Base-by-base conservation (phyloP, 2,329 filamentous ascomycete species). In the Colletotrichum acutatum region DNA sequence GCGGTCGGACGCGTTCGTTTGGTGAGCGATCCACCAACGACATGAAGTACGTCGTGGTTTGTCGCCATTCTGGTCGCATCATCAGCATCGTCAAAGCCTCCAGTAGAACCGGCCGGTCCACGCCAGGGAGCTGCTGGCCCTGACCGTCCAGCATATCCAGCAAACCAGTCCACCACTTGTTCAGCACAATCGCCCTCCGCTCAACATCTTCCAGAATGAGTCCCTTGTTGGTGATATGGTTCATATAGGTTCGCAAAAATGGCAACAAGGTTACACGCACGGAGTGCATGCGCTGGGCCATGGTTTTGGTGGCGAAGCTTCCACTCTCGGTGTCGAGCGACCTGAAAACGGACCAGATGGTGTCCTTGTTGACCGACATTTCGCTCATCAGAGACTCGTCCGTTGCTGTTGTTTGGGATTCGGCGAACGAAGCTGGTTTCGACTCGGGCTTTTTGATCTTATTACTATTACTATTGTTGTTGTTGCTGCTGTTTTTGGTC, bases 121-220 rank as follows among this genome's bases (percentile, higher is more conserved):
- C 92, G 12, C 94, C 94, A 1, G 94, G 91, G 16, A 98, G 91
- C 77, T 95, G 93, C 62, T 87, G 82, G 68, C 83, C 76, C 6
- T 90, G 89, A 37, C 93, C 93, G 76, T 95, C 92, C 28, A 98
- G 88, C 86, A 97, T 91, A 72, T 97, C 95, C 68, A 98, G 84
- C 52, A 98, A 85, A 1, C 90, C 92, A 56, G 88, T 92, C 95
- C 95, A 98, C 95, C 95, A 98, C 79, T 94, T 95, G 80, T 97
- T 94, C 71, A 98, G 84, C 60, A 97, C 94, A 57, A 91, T 91
- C 2, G 93, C 90, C 72, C 95, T 89, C 46, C 93, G 90, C 78
- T 98, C 95, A 57, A 98, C 83, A 79, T 97, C 94, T 83, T 97
- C 94, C 2, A 94, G 87, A n/a, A 89, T 86, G 58, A 98, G 85